Conservation (phyloP, 2,329 filamentous ascomycete species). For the Colletotrichum lini region DNA sequence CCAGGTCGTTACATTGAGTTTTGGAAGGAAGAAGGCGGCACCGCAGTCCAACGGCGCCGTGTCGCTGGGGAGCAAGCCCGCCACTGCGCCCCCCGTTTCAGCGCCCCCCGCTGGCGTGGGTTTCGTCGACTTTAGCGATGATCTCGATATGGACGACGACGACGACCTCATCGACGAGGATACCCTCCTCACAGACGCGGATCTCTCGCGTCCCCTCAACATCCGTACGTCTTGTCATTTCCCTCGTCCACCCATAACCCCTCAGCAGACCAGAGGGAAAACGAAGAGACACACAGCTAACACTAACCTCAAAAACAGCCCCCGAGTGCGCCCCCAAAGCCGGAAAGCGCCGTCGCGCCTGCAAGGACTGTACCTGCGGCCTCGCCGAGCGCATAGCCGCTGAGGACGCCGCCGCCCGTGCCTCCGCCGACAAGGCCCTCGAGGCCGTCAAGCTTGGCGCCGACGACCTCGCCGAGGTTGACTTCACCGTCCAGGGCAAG, state of each 20-base stretch:
- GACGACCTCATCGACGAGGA: constrained; percentile 95
- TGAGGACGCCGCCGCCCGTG: constrained; percentile 73
- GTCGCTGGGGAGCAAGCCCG: constrained; percentile 53
- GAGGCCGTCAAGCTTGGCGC: constrained; percentile 76
- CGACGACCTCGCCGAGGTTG: constrained; percentile 88
- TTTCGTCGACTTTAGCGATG: constrained; percentile 76
- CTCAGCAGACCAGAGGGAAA: constrained; percentile 1
- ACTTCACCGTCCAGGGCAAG: constrained; percentile 98
- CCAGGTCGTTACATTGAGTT: constrained; percentile 68
- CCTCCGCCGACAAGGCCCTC: constrained; percentile 76
- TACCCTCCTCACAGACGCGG: constrained; percentile 86
- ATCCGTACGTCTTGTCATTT: constrained; percentile 77
- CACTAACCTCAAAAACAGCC: constrained; percentile 62
- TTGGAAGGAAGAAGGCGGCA: constrained; percentile 54
- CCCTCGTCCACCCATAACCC: not conserved
- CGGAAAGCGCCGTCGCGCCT: constrained; percentile 82
- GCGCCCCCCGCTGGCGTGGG: constrained; percentile 70
- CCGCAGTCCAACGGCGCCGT: constrained; percentile 45
- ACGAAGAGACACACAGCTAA: constrained; percentile 43
- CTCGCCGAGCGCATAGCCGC: constrained; percentile 77
- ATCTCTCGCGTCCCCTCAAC: constrained; percentile 82
- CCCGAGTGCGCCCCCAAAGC: constrained; percentile 89
- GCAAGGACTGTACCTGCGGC: constrained; percentile 96
- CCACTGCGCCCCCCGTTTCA: constrained; percentile 58
- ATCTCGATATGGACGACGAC: constrained; percentile 70